These are phyloP conservation scores for Herpotrichia juniperi DNA, from an alignment of 2,329 filamentous ascomycete species.

Conservation along the genomic window DNA sequence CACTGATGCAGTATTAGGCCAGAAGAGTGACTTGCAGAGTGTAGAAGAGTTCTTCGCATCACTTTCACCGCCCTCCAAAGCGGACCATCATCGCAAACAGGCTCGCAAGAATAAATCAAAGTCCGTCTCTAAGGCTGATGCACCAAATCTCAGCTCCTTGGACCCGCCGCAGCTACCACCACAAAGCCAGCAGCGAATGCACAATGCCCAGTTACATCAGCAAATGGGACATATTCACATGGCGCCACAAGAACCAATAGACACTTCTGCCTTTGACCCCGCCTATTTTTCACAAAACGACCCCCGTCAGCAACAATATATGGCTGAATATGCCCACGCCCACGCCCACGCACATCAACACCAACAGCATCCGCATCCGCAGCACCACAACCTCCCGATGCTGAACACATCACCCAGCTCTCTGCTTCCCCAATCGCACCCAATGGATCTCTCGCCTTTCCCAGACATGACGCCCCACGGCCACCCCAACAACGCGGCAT, in stretches of 20 bases:
- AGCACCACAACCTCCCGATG: constrained; percentile 45
- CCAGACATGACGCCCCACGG: constrained; percentile 39
- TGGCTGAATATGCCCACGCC: constrained; percentile 58
- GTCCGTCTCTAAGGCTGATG: constrained; percentile 36
- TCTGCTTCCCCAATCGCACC: constrained; percentile 38
- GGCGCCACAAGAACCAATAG: constrained; percentile 35
- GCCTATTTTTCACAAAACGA: constrained; percentile 33
- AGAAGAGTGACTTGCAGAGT: constrained; percentile 88
- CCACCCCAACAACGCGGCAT: constrained; percentile 32
- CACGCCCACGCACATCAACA: constrained; percentile 44
- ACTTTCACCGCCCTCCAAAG: constrained; percentile 66
- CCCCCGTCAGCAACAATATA: constrained; percentile 37
- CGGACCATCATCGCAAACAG: constrained; percentile 56
- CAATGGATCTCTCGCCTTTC: constrained; percentile 41
- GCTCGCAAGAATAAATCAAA: constrained; percentile 52
- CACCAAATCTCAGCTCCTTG: constrained; percentile 27
- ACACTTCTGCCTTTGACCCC: constrained; percentile 35
- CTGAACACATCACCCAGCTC: constrained; percentile 39
- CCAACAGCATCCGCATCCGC: constrained; percentile 13
- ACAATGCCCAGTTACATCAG: constrained; percentile 33
- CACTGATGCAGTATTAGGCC: constrained; percentile 86
- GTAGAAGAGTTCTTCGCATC: constrained; percentile 94
- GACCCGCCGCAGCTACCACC: constrained; percentile 23
- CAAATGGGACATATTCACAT: constrained; percentile 37
- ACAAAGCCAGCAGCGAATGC: constrained; percentile 30